Conservation (phyloP, 2,329 filamentous ascomycete genomes). For the Stagonosporopsis rhizophila region DNA sequence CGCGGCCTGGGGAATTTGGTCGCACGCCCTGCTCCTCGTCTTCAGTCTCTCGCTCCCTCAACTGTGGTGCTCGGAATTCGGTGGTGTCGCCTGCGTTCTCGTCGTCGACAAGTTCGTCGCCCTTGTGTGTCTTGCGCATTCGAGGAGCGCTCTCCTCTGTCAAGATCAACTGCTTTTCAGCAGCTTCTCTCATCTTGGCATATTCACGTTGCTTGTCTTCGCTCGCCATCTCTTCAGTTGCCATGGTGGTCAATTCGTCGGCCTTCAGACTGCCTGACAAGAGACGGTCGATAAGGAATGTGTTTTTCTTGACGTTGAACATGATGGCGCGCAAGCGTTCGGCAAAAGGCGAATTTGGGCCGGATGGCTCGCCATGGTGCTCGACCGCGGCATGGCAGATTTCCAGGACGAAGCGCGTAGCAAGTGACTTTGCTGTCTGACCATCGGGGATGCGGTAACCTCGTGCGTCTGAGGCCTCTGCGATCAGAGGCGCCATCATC, state of each 20-base stretch:
- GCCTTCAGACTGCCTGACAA: constrained; percentile 76
- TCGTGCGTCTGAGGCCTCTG: constrained; percentile 70
- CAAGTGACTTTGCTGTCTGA: constrained; percentile 68
- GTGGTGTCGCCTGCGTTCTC: constrained; percentile 56
- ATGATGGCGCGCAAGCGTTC: constrained; percentile 76
- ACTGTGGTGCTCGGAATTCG: constrained; percentile 39
- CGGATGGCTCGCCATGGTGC: constrained; percentile 59
- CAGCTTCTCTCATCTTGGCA: constrained; percentile 76
- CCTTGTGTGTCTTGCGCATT: constrained; percentile 90
- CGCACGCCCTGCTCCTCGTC: constrained; percentile 32
- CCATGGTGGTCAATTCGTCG: constrained; percentile 84
- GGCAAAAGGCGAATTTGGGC: constrained; percentile 59
- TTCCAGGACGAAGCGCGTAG: constrained; percentile 75
- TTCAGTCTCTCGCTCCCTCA: constrained; percentile 35
- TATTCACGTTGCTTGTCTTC: constrained; percentile 83
- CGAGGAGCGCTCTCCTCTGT: constrained; percentile 75
- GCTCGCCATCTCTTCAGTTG: constrained; percentile 86
- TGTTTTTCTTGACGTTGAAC: constrained; percentile 90
- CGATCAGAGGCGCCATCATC: constrained; percentile 70
- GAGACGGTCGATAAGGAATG: constrained; percentile 76
- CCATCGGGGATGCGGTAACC: constrained; percentile 69
- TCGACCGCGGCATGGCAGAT: constrained; percentile 75
- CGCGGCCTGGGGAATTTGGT: constrained; percentile 23
- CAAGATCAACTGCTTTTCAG: constrained; percentile 84
- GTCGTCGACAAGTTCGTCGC: constrained; percentile 86